Evolutionary conservation across 441 rosid species (phyloP).

Genomic region (Croton laevigatus): DNA sequence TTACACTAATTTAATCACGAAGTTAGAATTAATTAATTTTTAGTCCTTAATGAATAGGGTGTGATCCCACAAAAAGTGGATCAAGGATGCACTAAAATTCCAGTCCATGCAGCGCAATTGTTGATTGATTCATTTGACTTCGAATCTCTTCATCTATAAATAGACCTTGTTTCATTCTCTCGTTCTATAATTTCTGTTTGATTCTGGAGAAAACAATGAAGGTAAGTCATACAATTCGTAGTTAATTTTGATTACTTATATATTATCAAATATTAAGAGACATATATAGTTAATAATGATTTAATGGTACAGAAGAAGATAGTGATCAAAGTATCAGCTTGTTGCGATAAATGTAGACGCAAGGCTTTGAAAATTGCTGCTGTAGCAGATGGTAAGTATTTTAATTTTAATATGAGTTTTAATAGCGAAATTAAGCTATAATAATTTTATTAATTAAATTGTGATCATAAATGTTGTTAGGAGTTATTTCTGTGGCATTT

Average conservation of each 20-base stretch:
- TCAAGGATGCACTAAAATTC: too few species aligned
- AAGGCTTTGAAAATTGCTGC: slow-evolving; percentile 5
- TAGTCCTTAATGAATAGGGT: neutral
- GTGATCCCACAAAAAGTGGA: neutral
- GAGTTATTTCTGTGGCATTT: neutral
- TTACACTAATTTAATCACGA: too few species aligned
- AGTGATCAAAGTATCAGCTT: neutral
- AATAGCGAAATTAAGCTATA: too few species aligned
- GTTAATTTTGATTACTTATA: neutral
- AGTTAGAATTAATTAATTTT: neutral
- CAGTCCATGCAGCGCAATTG: too few species aligned
- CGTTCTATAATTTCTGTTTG: neutral
- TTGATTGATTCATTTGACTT: too few species aligned
- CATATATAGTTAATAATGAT: neutral
- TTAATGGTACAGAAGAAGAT: neutral
- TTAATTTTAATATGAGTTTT: too few species aligned
- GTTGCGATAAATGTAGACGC: neutral
- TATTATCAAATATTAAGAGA: neutral
- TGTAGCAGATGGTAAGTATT: neutral
- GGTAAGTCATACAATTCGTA: neutral
- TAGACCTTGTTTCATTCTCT: too few species aligned
- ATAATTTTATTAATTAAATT: neutral
- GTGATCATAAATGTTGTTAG: neutral
- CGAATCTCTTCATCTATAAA: neutral
- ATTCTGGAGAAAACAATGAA: neutral